phyloP scores from a whole-genome alignment of 495 filamentous ascomycete genomes.

The Neurospora sp. region DNA sequence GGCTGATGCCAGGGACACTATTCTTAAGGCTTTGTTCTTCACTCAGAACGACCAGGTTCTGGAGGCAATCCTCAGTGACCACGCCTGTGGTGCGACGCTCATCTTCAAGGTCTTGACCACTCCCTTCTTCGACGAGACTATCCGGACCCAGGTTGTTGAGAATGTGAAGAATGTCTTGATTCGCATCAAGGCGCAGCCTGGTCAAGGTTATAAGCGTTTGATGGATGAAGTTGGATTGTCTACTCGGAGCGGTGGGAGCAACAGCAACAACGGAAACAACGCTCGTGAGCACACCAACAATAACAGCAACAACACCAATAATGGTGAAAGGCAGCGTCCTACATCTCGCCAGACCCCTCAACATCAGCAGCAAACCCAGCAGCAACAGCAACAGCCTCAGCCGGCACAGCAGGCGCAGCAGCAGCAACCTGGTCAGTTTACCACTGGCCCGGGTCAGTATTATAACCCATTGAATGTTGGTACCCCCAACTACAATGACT shows the following conservation, averaged over 20 bases:
- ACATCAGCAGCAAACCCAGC: slow-evolving; percentile 12
- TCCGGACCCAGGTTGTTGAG: slow-evolving; percentile 77
- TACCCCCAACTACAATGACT: slow-evolving; percentile 26
- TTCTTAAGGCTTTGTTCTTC: slow-evolving; percentile 91
- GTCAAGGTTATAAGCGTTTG: slow-evolving; percentile 93
- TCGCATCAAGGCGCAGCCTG: slow-evolving; percentile 82
- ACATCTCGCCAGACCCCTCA: slow-evolving; percentile 7
- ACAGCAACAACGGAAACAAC: slow-evolving; percentile 39
- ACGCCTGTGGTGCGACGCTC: slow-evolving; percentile 84
- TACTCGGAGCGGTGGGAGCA: slow-evolving; percentile 34
- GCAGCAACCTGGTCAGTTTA: slow-evolving; percentile 22
- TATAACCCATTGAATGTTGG: slow-evolving; percentile 32
- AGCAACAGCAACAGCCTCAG: slow-evolving; percentile 12
- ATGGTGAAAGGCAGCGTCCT: slow-evolving; percentile 8
- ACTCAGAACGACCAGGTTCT: slow-evolving; percentile 77
- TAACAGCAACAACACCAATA: slow-evolving; percentile 30
- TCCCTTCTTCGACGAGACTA: slow-evolving; percentile 91
- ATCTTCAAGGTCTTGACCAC: slow-evolving; percentile 98
- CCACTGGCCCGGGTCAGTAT: slow-evolving; percentile 22
- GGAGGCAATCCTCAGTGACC: slow-evolving; percentile 85
- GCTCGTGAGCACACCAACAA: slow-evolving; percentile 21
- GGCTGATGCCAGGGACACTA: slow-evolving; percentile 82
- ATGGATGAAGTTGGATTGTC: slow-evolving; percentile 96
- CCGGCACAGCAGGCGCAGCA: slow-evolving; percentile 16
- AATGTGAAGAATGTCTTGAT: slow-evolving; percentile 84